Evolutionary conservation across 768 basidiomycete genomes (phyloP).

Genomic region (Phlegmacium glaucopus): DNA sequence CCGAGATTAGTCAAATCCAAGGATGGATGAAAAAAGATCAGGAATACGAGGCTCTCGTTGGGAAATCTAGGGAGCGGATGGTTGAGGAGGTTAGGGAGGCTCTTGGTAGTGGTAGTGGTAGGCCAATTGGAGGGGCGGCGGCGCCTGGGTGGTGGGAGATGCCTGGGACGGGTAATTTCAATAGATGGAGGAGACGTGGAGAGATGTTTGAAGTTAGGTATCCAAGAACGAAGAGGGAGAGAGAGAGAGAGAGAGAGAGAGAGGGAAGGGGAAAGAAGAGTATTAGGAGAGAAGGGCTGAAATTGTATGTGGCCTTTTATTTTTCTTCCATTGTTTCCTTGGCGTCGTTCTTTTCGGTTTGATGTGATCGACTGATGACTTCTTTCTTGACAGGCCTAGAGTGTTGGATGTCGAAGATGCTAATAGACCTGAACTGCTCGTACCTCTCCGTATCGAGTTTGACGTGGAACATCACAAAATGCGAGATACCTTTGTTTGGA

Average conservation of each 20-base stretch:
- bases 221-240: constrained; percentile 30
- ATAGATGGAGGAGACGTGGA: constrained; percentile 38
- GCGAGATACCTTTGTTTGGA: constrained; percentile 98
- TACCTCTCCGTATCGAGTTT: constrained; percentile 94
- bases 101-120: constrained; percentile 16
- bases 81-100: constrained; percentile 49
- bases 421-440: constrained; percentile 72
- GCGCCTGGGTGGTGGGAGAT: constrained; percentile 20
- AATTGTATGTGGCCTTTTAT: constrained; percentile 59
- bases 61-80: constrained; percentile 51
- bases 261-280: constrained; percentile 43
- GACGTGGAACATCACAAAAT: constrained; percentile 94
- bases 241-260: constrained; percentile 36
- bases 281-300: constrained; percentile 64
- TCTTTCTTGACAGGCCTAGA: constrained; percentile 49
- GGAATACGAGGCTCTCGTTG: constrained; percentile 48
- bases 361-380: constrained; percentile 6
- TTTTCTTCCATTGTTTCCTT: constrained; percentile 13
- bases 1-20: constrained; percentile 52
- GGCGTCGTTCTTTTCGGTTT: constrained; percentile 4
- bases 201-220: constrained; percentile 53
- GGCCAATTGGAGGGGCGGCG: constrained; percentile 27
- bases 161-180: constrained; percentile 27
- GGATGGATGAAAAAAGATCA: constrained; percentile 64
- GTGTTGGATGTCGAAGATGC: constrained; percentile 53